Percentiles rank a stretch among this genome's conserved stretches.
Evolutionary conservation across 331 rosid species (phyloP).

Genomic region (Erythrophleum ivorense): DNA sequence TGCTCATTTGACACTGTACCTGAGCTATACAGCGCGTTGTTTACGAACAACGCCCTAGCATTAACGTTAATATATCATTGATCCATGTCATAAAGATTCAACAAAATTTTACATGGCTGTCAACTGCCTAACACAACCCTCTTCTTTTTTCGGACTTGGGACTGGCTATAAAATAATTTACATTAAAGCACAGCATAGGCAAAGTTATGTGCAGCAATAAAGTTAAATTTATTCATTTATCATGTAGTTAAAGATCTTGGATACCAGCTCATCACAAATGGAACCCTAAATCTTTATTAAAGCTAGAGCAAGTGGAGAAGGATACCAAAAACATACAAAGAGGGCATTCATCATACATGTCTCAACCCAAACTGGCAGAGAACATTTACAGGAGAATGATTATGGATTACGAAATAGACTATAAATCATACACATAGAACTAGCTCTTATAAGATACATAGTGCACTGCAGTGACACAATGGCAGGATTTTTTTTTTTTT

Average conservation of each 20-base stretch:
- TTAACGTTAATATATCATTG: no score
- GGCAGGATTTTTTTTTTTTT: not conserved
- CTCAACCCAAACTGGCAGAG: not conserved
- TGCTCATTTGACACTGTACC: no score
- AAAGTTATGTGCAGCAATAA: not conserved
- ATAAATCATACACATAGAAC: not conserved
- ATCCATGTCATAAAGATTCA: no score
- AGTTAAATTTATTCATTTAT: not conserved
- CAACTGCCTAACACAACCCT: no score
- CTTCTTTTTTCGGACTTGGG: no score
- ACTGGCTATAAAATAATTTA: no score
- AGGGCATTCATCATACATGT: not conserved
- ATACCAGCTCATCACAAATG: conserved; percentile 19
- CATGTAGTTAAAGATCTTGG: not conserved
- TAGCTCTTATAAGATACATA: not conserved
- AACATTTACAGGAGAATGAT: not conserved
- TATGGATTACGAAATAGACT: not conserved
- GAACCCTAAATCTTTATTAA: not conserved
- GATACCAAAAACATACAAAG: not conserved
- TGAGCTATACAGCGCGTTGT: no score
- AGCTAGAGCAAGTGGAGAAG: not conserved
- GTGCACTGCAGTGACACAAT: not conserved
- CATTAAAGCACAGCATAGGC: no score
- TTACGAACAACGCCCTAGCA: no score
- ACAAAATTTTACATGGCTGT: no score